Base-by-base conservation (phyloP, 139 green algal species). In the Penium margaritaceum region DNA sequence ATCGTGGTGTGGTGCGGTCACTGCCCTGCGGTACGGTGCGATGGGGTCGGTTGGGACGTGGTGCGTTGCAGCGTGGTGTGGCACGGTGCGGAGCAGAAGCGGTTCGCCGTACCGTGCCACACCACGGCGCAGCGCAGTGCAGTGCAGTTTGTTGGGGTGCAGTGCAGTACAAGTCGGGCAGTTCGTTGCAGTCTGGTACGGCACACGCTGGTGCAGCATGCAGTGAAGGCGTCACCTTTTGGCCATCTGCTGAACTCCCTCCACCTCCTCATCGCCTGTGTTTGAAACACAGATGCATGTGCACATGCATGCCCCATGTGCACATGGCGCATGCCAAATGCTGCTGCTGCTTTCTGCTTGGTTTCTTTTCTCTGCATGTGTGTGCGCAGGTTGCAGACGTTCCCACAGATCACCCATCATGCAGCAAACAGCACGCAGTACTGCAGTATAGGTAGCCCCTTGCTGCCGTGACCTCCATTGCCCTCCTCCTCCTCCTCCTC, bases 341-440 rank as follows among this genome's bases (percentile, higher is more conserved):
- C 5, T 2, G 0, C 15, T 36, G 55, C 27, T 15, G 55, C 21
- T 24, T 24, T n/a, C 21, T 34, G 2, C n/a, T n/a, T n/a, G n/a
- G n/a, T n/a, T n/a, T n/a, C n/a, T n/a, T n/a, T n/a, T n/a, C n/a
- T n/a, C n/a, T n/a, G n/a, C n/a, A n/a, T 34, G 55, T n/a, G 2
- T 15, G 19, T 15, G 55, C 15, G 47, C 72, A 82, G 58, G 84
- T 96, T 1, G 90, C 75, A 0, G 93, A 98, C 75, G 76, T 98
- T 9, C 87, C 91, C 30, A 94, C 86, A 0, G 92, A 96, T 70
- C 93, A 98, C 81, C 91, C 92, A 19, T 94, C 85, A 17, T 96
- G 92, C 87, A 91, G 82, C 86, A 95, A 96, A 85, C 94, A 98
- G 82, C 94, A 99, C 55, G 91, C 90, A 0, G 91, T 97, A n/a